These are phyloP conservation scores for Chrysoporthe cubensis DNA, from an alignment of 2,329 filamentous ascomycete species.

Conservation along the genomic window DNA sequence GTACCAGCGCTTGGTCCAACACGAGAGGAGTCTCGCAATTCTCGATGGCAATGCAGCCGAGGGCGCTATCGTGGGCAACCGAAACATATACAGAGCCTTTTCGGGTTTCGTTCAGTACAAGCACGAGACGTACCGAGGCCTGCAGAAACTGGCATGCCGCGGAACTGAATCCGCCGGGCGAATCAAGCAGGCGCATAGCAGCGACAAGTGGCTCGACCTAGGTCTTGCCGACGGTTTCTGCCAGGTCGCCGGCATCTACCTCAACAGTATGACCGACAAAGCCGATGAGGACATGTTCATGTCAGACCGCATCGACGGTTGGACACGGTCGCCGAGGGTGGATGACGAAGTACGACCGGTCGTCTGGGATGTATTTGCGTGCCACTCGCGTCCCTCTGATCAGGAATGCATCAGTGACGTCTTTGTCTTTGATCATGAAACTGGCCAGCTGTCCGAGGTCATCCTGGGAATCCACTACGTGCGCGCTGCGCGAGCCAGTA, in stretches of 20 bases:
- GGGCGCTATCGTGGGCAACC: constrained; percentile 39
- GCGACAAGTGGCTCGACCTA: constrained; percentile 33
- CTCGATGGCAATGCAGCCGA: constrained; percentile 36
- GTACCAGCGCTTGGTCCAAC: constrained; percentile 40
- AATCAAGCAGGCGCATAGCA: constrained; percentile 32
- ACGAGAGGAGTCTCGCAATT: constrained; percentile 37
- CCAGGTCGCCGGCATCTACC: constrained; percentile 43
- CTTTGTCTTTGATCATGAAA: constrained; percentile 39
- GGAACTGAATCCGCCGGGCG: constrained; percentile 37
- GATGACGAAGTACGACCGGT: neutral
- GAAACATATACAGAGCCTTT: constrained; percentile 44
- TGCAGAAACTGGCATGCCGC: constrained; percentile 37
- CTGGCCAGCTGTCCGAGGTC: constrained; percentile 37
- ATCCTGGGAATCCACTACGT: constrained; percentile 40
- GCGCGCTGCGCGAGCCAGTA: constrained; percentile 34
- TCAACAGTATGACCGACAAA: constrained; percentile 41
- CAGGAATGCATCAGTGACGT: constrained; percentile 39
- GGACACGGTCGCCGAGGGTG: constrained; percentile 38
- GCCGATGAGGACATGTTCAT: constrained; percentile 37
- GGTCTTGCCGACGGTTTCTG: constrained; percentile 39
- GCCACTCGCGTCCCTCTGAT: constrained; percentile 34
- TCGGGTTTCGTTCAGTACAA: constrained; percentile 41
- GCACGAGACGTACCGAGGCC: constrained; percentile 36
- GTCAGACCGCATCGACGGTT: constrained; percentile 37
- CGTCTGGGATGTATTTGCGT: constrained; percentile 37